Evolutionary conservation across 352 stramenopile species (phyloP), one percentile per base, ranked within the genome.

Genomic region (Globisporangium emineosum): DNA sequence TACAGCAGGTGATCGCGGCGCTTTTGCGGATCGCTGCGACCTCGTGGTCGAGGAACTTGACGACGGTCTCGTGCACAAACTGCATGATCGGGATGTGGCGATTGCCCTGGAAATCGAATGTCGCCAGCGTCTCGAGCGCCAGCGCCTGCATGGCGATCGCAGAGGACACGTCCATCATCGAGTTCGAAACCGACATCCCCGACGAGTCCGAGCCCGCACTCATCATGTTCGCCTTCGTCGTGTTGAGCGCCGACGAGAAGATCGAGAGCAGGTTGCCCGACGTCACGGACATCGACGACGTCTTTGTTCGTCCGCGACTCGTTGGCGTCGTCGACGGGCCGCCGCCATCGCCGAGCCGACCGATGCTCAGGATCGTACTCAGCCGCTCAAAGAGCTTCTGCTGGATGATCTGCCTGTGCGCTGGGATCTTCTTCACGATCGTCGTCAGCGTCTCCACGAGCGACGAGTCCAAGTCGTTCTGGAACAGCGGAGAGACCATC

Each of bases 41-140:
- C 50, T 96, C 88, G 60, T 96, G 86, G 42, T 96, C 88, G 15
- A 96, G 72, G 56, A 94, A 96, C 49, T 92, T 94, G 4, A 94
- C 88, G 25, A 96, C 88, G 5, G 81, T 91, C 67, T 93, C 83
- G 53, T 96, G 88, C 45, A 96, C 86, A 69, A 93, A 93, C 57
- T 92, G 83, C 81, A 96, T 88, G 71, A 96, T 88, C 10, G 88
- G 88, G 42, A 96, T 93, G 29, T 88, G 73, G 19, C 86, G 84
- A 55, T 92, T 96, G 21, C 86, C 86, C 40, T 90, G 80, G 53
- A 96, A 96, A 53, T 96, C 86, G 63, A 96, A 96, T 32, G 87
- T 91, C 6, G 86, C 84, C 7, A 96, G 71, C 33, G 88, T 96
- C 62, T 96, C 88, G 17, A 96, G 69, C 33, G 88, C 88, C 12